Conservation (phyloP, 148 eudicot genomes). For the Camellia lanceoleosa region DNA sequence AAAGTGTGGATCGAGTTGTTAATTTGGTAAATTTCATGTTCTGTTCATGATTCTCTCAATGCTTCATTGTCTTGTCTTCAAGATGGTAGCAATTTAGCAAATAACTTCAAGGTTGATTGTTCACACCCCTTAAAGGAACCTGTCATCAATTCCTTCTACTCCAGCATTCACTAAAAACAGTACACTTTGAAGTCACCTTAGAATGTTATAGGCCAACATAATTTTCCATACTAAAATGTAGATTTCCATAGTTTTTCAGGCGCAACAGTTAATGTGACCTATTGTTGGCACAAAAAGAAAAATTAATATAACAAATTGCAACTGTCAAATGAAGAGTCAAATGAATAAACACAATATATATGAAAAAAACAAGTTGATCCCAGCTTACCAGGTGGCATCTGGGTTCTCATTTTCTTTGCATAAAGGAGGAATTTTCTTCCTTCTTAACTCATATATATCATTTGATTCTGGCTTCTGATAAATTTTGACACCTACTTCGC, state of each 20-base stretch:
- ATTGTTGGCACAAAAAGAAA: neutral
- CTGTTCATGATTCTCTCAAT: neutral
- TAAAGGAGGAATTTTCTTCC: conserved; percentile 79
- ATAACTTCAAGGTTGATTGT: neutral
- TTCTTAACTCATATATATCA: conserved; percentile 68
- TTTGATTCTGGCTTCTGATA: conserved; percentile 92
- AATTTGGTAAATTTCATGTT: neutral
- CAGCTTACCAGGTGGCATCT: conserved; percentile 84
- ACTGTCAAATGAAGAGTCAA: neutral
- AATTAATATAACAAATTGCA: neutral
- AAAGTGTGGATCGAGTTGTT: neutral
- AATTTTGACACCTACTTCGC: conserved; percentile 76
- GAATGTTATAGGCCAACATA: neutral
- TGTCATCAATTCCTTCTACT: neutral
- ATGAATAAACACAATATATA: neutral
- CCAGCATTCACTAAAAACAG: neutral
- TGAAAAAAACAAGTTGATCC: neutral
- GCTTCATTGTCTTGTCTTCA: neutral
- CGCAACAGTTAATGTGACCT: neutral
- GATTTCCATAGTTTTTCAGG: neutral
- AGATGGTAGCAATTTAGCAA: neutral
- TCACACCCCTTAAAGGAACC: neutral
- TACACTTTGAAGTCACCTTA: neutral
- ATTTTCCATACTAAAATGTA: neutral
- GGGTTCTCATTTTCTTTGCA: conserved; percentile 90